Evolutionary conservation across 1,284 basidiomycete species (phyloP), one percentile per base, ranked within the genome.

Genomic region (Rhodotorula sp.): DNA sequence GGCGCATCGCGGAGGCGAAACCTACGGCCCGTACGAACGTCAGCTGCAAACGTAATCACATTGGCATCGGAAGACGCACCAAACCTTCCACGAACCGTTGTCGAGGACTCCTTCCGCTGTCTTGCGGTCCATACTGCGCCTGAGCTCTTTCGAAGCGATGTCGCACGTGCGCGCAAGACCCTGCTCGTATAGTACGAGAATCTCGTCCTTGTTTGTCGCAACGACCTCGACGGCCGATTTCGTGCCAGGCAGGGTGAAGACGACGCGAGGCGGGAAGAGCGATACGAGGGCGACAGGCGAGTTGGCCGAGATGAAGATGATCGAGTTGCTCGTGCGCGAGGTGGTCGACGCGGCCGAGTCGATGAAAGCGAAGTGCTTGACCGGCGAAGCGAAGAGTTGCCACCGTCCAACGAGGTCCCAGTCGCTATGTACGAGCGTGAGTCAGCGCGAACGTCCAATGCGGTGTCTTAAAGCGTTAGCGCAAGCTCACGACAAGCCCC

Each of bases 161-260:
- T 97, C 91, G 93, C 96, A 99, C 2, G 95, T 82, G 45, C 96
- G 85, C 4, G 91, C 91, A 67, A 90, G 88, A 5, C 87, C 87
- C 74, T 92, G 89, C 3, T 85, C 84, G 79, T 97, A 98, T 1
- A 90, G 83, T 10, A 96, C 82, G 60, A 97, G 79, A 41, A 98
- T 82, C 74, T 92, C 89, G 67, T 90, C 86, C 21, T 85, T 88
- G 3, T 87, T 86, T 3, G 92, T 81, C 74, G 88, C 91, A 34
- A 96, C 81, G 49, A 85, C 83, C 25, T 84, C 82, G 17, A 97
- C 82, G 0, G 88, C 87, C 0, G 88, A 86, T 8, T 86, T 85
- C 4, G 91, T 85, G 9, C 91, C 92, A 2, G 93, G 92, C 27
- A 95, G 86, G 16, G 93, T 81, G 80, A 90, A 91, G 17, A 63